A percentile compares a stretch with the other conserved stretches of the same genome.
phyloP scores from a whole-genome alignment of 2,329 filamentous ascomycete genomes.

The Diaporthe caulivora region DNA sequence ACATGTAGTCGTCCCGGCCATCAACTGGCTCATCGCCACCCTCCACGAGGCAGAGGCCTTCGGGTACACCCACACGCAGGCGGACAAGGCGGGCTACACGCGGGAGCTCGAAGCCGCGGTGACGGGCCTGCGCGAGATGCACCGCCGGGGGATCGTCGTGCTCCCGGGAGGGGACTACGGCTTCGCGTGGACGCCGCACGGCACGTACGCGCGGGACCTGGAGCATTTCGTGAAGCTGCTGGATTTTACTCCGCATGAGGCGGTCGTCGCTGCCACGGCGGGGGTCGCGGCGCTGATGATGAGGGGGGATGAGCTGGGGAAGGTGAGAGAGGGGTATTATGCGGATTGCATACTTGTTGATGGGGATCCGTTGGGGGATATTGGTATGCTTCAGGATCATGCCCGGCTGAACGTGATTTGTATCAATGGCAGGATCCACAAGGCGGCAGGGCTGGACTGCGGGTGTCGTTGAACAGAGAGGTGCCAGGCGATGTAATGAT shows the following conservation, averaged over 20 bases:
- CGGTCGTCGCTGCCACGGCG: conserved; percentile 57
- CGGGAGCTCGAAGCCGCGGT: conserved; percentile 56
- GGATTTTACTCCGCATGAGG: conserved; percentile 58
- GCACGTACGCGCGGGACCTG: conserved; percentile 60
- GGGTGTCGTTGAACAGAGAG: neutral
- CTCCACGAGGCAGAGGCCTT: conserved; percentile 48
- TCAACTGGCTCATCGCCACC: conserved; percentile 58
- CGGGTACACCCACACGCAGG: conserved; percentile 56
- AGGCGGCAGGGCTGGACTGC: conserved; percentile 41
- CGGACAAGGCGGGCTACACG: conserved; percentile 58
- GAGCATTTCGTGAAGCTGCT: conserved; percentile 59
- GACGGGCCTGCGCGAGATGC: conserved; percentile 57
- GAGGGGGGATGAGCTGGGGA: conserved; percentile 54
- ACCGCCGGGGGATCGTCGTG: conserved; percentile 57
- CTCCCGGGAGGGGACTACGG: conserved; percentile 61
- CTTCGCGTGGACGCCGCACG: conserved; percentile 62
- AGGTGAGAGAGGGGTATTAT: conserved; percentile 55
- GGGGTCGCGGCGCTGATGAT: conserved; percentile 56
- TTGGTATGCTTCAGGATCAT: conserved; percentile 56
- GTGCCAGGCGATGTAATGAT: too few species aligned
- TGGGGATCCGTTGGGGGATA: conserved; percentile 57
- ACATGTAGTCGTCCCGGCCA: conserved; percentile 55
- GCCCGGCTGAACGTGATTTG: conserved; percentile 58
- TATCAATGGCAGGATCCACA: conserved; percentile 62
- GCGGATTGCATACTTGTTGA: conserved; percentile 61